Base-by-base conservation (phyloP, 495 filamentous ascomycete genomes). In the Podospora pseudopauciseta region DNA sequence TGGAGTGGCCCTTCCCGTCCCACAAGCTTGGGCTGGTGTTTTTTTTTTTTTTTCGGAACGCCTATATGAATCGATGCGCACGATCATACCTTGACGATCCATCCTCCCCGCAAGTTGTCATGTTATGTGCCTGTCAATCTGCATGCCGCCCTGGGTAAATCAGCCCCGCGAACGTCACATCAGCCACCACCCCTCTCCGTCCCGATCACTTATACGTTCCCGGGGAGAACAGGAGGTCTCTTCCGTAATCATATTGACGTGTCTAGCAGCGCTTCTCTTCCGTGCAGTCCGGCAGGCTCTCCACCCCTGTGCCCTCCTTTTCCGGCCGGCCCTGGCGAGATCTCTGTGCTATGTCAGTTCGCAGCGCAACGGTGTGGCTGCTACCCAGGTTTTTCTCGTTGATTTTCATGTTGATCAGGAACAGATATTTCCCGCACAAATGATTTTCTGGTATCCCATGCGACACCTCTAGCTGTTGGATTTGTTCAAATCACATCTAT, bases 81-180 rank as follows among this genome's bases (percentile, higher is more conserved):
- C n/a, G 23, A 58, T 44, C 28, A 39, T 32, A 28, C 30, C 30
- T 1, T 32, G 23, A 62, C 20, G 30, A 27, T n/a, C 60, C 61
- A 63, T 16, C 30, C 13, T 44, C 61, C 61, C 61, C 61, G 61
- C 61, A 63, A 39, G 6, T 26, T 58, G 55, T 58, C 18, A 58
- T 3, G 55, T 11, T 11, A 16, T 49, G 39, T 49, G 39, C 39
- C 39, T 39, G 18, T 63, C 32, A 63, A 63, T 63, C 61, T 63
- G 20, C 30, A 19, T 18, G 61, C 61, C 61, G 61, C 28, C 61
- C 23, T 63, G 61, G 61, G 20, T 63, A 63, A 63, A 63, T 61
- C 16, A 28, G 27, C 59, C 27, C 16, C 59, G 30, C 19, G 7
- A 27, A 20, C 19, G 19, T 27, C 19, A 9, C 56, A 27, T 59